Percentiles rank a stretch among this genome's conserved stretches.
These are phyloP conservation scores for Purshia tridentata DNA, from an alignment of 306 rosid genomes.

Conservation along the genomic window DNA sequence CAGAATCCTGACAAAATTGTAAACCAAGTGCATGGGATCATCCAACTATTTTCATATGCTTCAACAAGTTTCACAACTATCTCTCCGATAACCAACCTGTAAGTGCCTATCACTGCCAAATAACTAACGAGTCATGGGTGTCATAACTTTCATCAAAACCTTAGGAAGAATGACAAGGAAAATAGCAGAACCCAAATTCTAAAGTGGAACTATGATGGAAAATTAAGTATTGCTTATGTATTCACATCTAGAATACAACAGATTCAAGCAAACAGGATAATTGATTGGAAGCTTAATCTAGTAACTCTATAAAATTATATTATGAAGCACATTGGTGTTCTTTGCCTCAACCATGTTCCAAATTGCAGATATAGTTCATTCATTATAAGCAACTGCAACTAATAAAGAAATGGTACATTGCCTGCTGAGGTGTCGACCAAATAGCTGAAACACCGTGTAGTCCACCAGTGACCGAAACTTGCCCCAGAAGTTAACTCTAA, in stretches of 20 bases:
- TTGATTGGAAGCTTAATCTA: neutral
- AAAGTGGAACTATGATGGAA: neutral
- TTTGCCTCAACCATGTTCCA: neutral
- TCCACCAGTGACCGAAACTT: conserved; percentile 81
- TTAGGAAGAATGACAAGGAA: neutral
- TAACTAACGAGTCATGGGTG: neutral
- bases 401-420: conserved; percentile 70
- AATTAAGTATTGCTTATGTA: neutral
- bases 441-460: conserved; percentile 69
- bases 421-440: conserved; percentile 85
- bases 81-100: too few relatives aligned
- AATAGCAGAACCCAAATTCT: neutral
- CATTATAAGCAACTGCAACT: conserved; percentile 14
- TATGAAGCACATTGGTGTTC: neutral
- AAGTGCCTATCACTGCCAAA: neutral
- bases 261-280: neutral
- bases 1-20: neutral
- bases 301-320: neutral
- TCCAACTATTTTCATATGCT: too few relatives aligned
- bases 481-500: conserved; percentile 79
- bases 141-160: neutral
- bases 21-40: conserved; percentile 6
- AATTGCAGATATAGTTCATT: conserved; percentile 24
- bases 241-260: neutral
- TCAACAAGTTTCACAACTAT: too few relatives aligned